Evolutionary conservation across 345 rosid genomes (phyloP).

Genomic region (Citrus inodora): DNA sequence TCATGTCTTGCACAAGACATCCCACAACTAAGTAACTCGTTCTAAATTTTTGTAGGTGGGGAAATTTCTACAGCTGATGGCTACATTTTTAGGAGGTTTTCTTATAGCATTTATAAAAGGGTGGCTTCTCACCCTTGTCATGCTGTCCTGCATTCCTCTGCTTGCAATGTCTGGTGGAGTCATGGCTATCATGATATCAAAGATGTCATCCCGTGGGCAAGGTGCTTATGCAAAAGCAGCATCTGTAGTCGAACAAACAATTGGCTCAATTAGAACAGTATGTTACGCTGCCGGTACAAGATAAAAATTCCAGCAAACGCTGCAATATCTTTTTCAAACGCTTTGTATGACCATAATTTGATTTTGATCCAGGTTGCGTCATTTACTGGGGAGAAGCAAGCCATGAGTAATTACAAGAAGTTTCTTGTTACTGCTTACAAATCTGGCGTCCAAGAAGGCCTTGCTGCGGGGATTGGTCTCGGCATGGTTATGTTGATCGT

Average conservation of each 20-base stretch:
- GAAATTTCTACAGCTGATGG: conserved; percentile 62
- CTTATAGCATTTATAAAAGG: conserved; percentile 67
- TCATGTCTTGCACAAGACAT: background rate
- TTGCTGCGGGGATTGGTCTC: conserved; percentile 63
- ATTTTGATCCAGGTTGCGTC: conserved; percentile 64
- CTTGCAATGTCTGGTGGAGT: conserved; percentile 59
- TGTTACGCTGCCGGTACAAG: background rate
- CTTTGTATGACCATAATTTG: background rate
- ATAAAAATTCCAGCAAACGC: background rate
- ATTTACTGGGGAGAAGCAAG: conserved; percentile 83
- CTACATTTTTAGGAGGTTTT: conserved; percentile 84
- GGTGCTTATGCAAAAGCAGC: conserved; percentile 76
- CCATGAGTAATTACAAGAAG: conserved; percentile 55
- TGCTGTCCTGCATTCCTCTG: conserved; percentile 67
- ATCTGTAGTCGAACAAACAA: conserved; percentile 64
- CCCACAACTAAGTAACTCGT: background rate
- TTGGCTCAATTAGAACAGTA: conserved; percentile 86
- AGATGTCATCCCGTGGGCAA: conserved; percentile 64
- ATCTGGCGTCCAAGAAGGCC: conserved; percentile 63
- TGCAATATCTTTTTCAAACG: background rate
- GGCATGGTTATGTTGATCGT: conserved; percentile 42
- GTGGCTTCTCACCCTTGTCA: conserved; percentile 83
- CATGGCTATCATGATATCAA: conserved; percentile 48
- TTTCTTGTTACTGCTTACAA: conserved; percentile 57
- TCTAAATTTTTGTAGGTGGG: conserved; percentile 56